A percentile compares a stretch with the other conserved stretches of the same genome.
phyloP scores from a whole-genome alignment of 116 monocot species.

The Papilionanthe hybrid region DNA sequence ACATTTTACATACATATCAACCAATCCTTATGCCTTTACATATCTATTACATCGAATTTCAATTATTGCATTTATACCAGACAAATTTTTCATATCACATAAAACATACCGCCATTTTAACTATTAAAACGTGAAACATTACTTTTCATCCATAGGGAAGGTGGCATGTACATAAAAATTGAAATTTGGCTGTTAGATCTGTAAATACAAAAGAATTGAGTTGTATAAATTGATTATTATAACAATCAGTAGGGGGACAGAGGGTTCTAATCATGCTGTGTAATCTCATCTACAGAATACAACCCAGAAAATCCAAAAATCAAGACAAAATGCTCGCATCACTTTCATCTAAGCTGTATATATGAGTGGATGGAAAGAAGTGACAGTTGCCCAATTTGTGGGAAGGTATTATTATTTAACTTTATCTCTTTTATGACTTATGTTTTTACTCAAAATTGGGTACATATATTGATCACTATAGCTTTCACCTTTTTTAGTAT shows the following conservation, averaged over 20 bases:
- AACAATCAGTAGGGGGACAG: too few relatives aligned
- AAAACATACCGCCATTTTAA: too few relatives aligned
- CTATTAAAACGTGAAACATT: too few relatives aligned
- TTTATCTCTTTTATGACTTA: not conserved
- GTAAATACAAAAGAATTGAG: too few relatives aligned
- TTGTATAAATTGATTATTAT: too few relatives aligned
- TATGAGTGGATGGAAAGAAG: constrained; percentile 93
- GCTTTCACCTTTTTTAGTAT: too few relatives aligned
- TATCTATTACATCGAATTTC: not conserved
- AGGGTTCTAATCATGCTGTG: not conserved
- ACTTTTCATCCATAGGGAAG: too few relatives aligned
- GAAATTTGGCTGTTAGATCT: too few relatives aligned
- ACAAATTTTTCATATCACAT: too few relatives aligned
- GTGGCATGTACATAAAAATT: too few relatives aligned
- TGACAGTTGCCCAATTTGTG: constrained; percentile 69
- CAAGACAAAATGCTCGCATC: constrained; percentile 66
- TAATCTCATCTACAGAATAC: constrained; percentile 57
- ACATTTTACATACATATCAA: not conserved
- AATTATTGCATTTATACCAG: too few relatives aligned
- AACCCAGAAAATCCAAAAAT: constrained; percentile 82
- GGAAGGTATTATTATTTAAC: constrained; percentile 42
- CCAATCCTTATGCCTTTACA: constrained; percentile 6
- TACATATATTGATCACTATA: not conserved
- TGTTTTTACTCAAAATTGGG: not conserved
- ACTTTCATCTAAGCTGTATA: constrained; percentile 80